Evolutionary conservation across 2,329 filamentous ascomycete species (phyloP).

Genomic region (Fusarium pseudonygamai): DNA sequence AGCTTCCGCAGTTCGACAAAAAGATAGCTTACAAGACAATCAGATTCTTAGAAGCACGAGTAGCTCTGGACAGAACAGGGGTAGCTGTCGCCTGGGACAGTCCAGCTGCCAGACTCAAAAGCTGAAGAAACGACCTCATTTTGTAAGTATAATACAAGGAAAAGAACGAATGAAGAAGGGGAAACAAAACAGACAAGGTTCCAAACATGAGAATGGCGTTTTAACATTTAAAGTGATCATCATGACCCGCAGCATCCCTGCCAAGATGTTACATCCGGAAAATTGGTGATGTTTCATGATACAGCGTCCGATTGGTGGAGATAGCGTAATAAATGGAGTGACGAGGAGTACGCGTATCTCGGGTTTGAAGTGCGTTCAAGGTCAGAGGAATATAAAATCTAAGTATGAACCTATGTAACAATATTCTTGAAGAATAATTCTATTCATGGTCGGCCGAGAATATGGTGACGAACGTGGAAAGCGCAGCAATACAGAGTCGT

Average conservation of each 20-base stretch:
- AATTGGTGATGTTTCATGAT: neutral
- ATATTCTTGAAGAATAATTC: too few species aligned
- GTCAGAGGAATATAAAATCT: fast-evolving
- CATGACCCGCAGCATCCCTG: neutral
- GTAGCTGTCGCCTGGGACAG: neutral
- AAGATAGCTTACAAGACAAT: neutral
- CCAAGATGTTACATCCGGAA: neutral
- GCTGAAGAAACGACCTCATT: neutral
- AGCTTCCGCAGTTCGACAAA: fast-evolving
- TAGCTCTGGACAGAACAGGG: neutral
- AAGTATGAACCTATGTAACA: too few species aligned
- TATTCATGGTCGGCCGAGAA: fast-evolving
- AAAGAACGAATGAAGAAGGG: neutral
- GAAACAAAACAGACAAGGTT: neutral
- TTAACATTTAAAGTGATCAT: neutral
- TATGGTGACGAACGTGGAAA: neutral
- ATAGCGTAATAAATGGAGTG: too few species aligned
- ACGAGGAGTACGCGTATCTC: too few species aligned
- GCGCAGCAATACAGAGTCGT: neutral
- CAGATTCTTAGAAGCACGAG: neutral
- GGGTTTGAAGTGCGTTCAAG: too few species aligned
- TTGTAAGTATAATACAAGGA: neutral
- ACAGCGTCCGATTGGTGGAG: neutral
- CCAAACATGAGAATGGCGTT: neutral
- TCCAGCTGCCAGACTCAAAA: slow-evolving; percentile 3